phyloP scores from a whole-genome alignment of 192 early-diverging fungal genomes.

The Fimicolochytrium jonesii region DNA sequence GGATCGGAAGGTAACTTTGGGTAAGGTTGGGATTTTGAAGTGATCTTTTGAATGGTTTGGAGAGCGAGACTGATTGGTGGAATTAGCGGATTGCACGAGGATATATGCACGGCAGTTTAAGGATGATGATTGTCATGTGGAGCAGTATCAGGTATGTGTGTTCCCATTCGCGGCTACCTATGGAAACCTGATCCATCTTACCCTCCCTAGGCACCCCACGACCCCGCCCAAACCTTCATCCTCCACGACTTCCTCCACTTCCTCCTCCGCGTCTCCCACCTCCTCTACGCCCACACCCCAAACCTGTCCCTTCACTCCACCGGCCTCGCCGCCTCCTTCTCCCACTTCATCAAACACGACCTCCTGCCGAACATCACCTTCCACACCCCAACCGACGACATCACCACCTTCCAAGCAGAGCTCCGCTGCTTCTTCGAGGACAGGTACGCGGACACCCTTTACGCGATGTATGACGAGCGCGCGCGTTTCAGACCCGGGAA shows the following conservation, averaged over 20 bases:
- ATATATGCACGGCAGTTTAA: conserved; percentile 28
- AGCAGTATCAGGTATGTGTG: conserved; percentile 29
- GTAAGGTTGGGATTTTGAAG: conserved; percentile 8
- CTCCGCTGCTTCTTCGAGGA: conserved; percentile 22
- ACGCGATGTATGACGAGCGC: conserved; percentile 26
- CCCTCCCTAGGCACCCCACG: conserved; percentile 52
- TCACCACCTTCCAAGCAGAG: neutral
- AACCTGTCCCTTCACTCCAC: conserved; percentile 33
- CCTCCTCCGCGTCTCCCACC: conserved; percentile 31
- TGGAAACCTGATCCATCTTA: no score
- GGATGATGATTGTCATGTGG: conserved; percentile 15
- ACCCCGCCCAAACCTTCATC: conserved; percentile 32
- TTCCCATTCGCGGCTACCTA: no score
- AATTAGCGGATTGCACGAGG: neutral
- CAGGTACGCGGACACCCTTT: conserved; percentile 17
- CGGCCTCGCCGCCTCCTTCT: conserved; percentile 32
- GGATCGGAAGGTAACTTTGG: conserved; percentile 26
- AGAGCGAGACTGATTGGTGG: neutral
- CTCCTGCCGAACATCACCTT: conserved; percentile 16
- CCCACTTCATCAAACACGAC: conserved; percentile 37
- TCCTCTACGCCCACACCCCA: conserved; percentile 25
- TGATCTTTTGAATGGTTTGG: no score
- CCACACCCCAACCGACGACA: neutral
- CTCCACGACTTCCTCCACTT: conserved; percentile 43
- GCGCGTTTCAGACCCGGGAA: conserved; percentile 1